phyloP scores from a whole-genome alignment of 768 basidiomycete species.

The Psilocybe cyanescens region DNA sequence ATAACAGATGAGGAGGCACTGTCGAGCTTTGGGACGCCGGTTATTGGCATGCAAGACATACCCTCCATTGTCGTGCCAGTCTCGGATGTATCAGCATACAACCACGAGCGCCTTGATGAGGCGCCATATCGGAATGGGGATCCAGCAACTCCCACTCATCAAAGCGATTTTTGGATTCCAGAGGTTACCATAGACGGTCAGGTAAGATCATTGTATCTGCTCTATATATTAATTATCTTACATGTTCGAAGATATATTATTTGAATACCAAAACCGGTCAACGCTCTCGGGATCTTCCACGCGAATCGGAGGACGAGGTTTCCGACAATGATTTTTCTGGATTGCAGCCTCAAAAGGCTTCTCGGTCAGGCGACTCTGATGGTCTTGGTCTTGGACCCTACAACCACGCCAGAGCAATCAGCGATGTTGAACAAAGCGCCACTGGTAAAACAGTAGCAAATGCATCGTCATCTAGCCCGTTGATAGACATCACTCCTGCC shows the following conservation, averaged over 20 bases:
- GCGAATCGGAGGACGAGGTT: constrained; percentile 64
- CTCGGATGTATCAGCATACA: neutral
- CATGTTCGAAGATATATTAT: constrained; percentile 78
- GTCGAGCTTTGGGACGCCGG: constrained; percentile 41
- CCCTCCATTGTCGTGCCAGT: neutral
- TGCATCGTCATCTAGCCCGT: neutral
- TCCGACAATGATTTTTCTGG: constrained; percentile 66
- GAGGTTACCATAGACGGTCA: constrained; percentile 80
- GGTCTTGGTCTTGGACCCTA: neutral
- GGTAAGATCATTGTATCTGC: constrained; percentile 46
- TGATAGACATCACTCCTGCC: neutral
- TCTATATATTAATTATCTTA: neutral
- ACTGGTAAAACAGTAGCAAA: neutral
- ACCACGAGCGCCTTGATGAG: neutral
- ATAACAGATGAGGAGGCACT: constrained; percentile 85
- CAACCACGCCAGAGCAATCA: neutral
- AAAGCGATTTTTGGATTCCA: constrained; percentile 90
- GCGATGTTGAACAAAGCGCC: neutral
- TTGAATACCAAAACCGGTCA: constrained; percentile 87
- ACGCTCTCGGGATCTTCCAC: constrained; percentile 79
- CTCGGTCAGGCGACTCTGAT: neutral
- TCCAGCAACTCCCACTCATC: constrained; percentile 36
- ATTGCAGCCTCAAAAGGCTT: neutral
- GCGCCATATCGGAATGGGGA: neutral
- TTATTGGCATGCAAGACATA: constrained; percentile 13